Evolutionary conservation across 1,284 basidiomycete species (phyloP).

Genomic region (Pascua sp.): DNA sequence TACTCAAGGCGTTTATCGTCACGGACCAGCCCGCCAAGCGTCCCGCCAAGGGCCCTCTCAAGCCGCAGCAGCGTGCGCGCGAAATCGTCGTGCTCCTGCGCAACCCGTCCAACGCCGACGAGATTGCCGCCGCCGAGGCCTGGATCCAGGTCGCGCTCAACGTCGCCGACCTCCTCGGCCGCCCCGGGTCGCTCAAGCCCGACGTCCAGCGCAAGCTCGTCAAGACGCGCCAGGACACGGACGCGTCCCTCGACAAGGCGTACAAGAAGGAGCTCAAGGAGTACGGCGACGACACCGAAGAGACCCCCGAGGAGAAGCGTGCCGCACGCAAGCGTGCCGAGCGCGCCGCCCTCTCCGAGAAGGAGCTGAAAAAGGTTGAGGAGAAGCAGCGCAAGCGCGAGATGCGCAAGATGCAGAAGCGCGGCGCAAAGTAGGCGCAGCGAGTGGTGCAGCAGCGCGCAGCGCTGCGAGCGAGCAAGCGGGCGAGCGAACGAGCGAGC

Average conservation of each 20-base stretch:
- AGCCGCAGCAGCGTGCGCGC: conserved; percentile 58
- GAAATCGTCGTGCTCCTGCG: conserved; percentile 66
- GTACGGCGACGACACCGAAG: conserved; percentile 63
- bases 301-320: conserved; percentile 56
- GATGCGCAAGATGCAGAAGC: conserved; percentile 36
- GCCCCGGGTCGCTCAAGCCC: conserved; percentile 56
- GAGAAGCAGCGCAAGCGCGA: conserved; percentile 45
- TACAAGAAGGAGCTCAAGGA: conserved; percentile 59
- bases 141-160: conserved; percentile 67
- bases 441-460: background rate
- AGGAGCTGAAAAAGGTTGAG: conserved; percentile 73
- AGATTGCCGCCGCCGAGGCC: conserved; percentile 56
- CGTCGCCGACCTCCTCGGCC: conserved; percentile 65
- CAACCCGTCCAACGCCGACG: conserved; percentile 55
- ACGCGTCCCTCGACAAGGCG: conserved; percentile 46
- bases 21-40: conserved; percentile 76
- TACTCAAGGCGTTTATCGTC: conserved; percentile 69
- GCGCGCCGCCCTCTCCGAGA: conserved; percentile 67
- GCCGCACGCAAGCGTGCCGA: conserved; percentile 70
- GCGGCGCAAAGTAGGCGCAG: conserved; percentile 1
- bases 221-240: conserved; percentile 66
- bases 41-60: conserved; percentile 56
- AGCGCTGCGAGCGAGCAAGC: background rate
- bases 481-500: no score
- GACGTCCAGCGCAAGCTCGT: conserved; percentile 73